phyloP scores from a whole-genome alignment of 164 flowering plant genomes.

The Chimonanthus praecox region DNA sequence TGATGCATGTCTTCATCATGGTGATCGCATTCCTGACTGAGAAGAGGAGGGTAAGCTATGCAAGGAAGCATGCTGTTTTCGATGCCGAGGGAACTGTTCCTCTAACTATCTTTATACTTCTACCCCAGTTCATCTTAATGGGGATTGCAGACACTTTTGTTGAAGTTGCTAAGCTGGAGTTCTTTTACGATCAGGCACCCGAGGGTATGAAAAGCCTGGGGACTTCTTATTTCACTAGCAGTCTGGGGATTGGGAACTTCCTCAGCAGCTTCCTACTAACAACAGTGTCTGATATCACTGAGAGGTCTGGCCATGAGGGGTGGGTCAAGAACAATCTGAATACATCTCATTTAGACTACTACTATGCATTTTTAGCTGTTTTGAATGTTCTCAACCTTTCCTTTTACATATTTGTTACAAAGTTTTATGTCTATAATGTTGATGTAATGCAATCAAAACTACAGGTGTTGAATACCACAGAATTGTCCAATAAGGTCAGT shows the following conservation, averaged over 20 bases:
- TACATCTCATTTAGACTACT: constrained; percentile 51
- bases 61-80: constrained; percentile 22
- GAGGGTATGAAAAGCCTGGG: constrained; percentile 63
- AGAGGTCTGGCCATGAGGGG: constrained; percentile 31
- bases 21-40: constrained; percentile 37
- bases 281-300: constrained; percentile 34
- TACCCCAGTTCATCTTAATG: constrained; percentile 50
- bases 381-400: constrained; percentile 41
- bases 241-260: constrained; percentile 50
- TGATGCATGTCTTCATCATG: constrained; percentile 46
- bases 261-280: constrained; percentile 43
- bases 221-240: constrained; percentile 45
- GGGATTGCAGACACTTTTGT: constrained; percentile 52
- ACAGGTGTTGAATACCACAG: neutral
- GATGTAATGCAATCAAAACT: constrained; percentile 14
- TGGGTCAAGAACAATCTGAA: constrained; percentile 60
- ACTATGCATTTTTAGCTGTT: constrained; percentile 38
- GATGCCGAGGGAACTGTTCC: constrained; percentile 26
- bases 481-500: neutral
- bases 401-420: constrained; percentile 37
- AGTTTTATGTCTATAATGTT: constrained; percentile 39
- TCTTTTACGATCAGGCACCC: constrained; percentile 71
- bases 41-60: constrained; percentile 37
- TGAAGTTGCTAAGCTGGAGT: constrained; percentile 58
- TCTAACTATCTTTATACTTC: constrained; percentile 40